phyloP scores from a whole-genome alignment of 257 asterid species.

The Rauvolfia tetraphylla region DNA sequence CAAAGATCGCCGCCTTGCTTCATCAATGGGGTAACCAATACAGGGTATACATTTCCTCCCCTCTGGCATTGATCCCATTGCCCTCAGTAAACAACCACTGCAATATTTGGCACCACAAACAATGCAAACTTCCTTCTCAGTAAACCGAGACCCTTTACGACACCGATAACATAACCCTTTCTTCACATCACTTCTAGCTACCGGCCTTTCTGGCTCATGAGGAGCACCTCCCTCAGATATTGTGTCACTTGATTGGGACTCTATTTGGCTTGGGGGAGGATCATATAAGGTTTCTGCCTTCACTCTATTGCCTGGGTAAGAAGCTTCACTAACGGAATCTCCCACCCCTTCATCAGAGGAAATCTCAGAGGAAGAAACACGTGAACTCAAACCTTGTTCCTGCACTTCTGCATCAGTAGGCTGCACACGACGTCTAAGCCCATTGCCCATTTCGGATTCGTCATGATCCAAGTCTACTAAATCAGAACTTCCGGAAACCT shows the following conservation, averaged over 20 bases:
- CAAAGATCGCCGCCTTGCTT: conserved; percentile 52
- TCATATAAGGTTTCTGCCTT: conserved; percentile 49
- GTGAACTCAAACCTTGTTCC: conserved; percentile 22
- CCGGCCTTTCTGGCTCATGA: conserved; percentile 37
- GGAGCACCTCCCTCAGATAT: conserved; percentile 32
- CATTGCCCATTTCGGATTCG: conserved; percentile 25
- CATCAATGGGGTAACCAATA: conserved; percentile 52
- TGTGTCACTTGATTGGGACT: conserved; percentile 26
- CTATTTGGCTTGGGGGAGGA: conserved; percentile 22
- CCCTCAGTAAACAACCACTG: conserved; percentile 63
- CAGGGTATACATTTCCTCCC: conserved; percentile 86
- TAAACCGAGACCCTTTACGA: conserved; percentile 43
- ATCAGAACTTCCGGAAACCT: conserved; percentile 57
- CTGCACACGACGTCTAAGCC: conserved; percentile 1
- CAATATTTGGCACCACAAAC: conserved; percentile 85
- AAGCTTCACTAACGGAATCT: conserved; percentile 32
- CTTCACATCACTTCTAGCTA: conserved; percentile 36
- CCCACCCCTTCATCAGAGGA: conserved; percentile 27
- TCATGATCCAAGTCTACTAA: conserved; percentile 38
- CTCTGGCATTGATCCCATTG: conserved; percentile 98
- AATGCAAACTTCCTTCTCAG: conserved; percentile 65
- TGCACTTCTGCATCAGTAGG: conserved; percentile 24
- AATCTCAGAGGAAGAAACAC: conserved; percentile 29
- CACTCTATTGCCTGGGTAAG: conserved; percentile 27
- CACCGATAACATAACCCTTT: conserved; percentile 69